Base-by-base conservation (phyloP, 768 basidiomycete genomes). In the Crucibulum laeve region DNA sequence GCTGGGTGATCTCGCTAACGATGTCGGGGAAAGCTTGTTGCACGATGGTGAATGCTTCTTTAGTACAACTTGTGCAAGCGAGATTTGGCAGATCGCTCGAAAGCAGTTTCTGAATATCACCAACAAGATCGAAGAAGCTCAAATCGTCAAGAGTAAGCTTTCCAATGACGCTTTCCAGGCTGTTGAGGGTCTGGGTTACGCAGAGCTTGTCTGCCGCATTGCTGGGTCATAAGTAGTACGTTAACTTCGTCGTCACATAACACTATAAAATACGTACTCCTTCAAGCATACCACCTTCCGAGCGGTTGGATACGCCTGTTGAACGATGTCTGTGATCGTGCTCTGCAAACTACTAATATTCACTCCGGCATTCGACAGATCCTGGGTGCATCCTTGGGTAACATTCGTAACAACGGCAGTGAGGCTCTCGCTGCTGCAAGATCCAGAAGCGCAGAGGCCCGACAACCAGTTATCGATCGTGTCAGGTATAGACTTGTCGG, bases 351-450 rank as follows among this genome's bases (percentile, higher is more conserved):
- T 21, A 17, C 55, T 39, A 5, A 54, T n/a, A 18, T 36, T 17
- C 21, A 42, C 13, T 6, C 35, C 35, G 8, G 17, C 11, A 18
- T 17, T 36, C 11, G 35, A 36, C 7, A 36, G 18, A 36, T 36
- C 35, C 6, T 36, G 8, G 6, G 65, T 50, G 58, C 81, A 84
- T 22, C 78, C 78, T 11, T 48, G 52, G 6, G 70, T 68, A 40
- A 82, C 44, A 50, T 73, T 74, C 25, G 59, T 57, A 11, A 74
- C 61, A 38, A 80, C 61, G 4, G 64, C 45, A 25, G 71, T 56
- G 18, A 83, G 63, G 7, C 73, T 72, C n/a, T 56, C 55, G 43
- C 80, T 79, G 48, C 62, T 68, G 55, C 82, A 84, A 1, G 73
- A 57, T 3, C 62, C 57, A 25, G 65, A 60, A 38, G 65, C 48